Evolutionary conservation across 2,329 filamentous ascomycete genomes (phyloP), one percentile per base, ranked within the genome.

Genomic region (Colletotrichum gigasporum): DNA sequence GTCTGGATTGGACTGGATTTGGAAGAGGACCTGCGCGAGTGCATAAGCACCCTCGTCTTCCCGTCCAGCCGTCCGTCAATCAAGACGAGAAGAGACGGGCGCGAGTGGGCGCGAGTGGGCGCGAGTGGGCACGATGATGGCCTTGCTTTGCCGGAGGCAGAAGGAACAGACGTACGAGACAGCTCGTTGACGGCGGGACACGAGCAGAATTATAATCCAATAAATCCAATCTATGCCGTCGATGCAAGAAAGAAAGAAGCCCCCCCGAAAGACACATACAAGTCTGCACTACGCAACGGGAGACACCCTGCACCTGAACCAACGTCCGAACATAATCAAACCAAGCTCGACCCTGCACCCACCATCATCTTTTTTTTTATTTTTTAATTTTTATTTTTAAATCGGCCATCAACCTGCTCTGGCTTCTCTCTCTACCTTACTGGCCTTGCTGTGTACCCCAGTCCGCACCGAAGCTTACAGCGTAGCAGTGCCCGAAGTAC

Each of bases 251-350:
- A 39, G 34, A 44, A 57, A 18, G n/a, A n/a, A n/a, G n/a, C n/a
- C n/a, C n/a, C n/a, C n/a, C 45, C 45, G 41, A 32, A 35, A 58
- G 41, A 37, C 42, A 39, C 26, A 42, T 18, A 26, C 20, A 6
- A 18, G 39, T n/a, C 30, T 39, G 48, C 48, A 39, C 48, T 52
- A 39, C 50, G 47, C 28, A 18, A 26, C 35, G 35, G 41, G 35
- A 52, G 24, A 50, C 37, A 45, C 30, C 51, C 30, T 30, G 34
- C 41, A 34, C 58, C 58, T 35, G 58, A 34, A 53, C 32, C 41
- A 60, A 60, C 55, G 55, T 64, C 61, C 61, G 61, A 63, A 64
- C 61, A 60, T 48, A 54, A 64, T 64, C 61, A 60, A 54, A 64
- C 61, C 61, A 54, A 64, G 26, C 34, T 42, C 56, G 55, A 45